Base-by-base conservation (phyloP, 192 early-diverging fungal species). In the Coemansia umbellata region DNA sequence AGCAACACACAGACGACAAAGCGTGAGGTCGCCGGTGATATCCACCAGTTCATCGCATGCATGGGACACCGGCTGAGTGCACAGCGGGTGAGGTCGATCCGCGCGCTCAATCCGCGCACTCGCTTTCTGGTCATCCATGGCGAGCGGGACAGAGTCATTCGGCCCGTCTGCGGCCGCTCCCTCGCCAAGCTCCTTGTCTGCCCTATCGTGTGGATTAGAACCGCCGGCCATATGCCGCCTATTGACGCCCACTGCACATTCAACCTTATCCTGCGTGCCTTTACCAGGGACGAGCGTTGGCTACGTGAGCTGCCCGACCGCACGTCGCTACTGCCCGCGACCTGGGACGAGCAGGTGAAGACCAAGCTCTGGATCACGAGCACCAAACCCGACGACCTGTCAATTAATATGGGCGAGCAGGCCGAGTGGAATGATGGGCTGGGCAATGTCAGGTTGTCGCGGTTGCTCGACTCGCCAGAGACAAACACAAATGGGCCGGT, bases 1-100 rank as follows among this genome's bases (percentile, higher is more conserved):
- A 39, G 8, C 3, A 42, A 41, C 22, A 47, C 3, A 23, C 26
- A 15, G 2, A 21, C 35, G 8, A 21, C 30, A 11, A 66, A 62
- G 17, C 63, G 53, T 17, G 37, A 58, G 32, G 47, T 40, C 17
- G 50, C 65, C 1, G 77, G 64, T 37, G 77, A 79, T 27, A 24
- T 79, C 31, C 60, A 73, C 44, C 77, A 79, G 43, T 66, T 79
- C 43, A 63, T 69, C 37, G 77, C 77, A 8, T 66, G 62, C n/a
- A 42, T 73, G 44, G 70, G 70, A 14, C 77, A 79, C 45, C 53
- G 56, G 0, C 56, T 79, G 31, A 63, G 44, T 42, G 8, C 63
- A 1, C 35, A 50, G 14, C 69, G 60, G 0, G 60, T 79, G 3
- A 58, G 53, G 0, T 9, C 31, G 8, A 63, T 76, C 0, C 73